Conservation (phyloP, 352 stramenopile genomes). For the Pythium periplocum region DNA sequence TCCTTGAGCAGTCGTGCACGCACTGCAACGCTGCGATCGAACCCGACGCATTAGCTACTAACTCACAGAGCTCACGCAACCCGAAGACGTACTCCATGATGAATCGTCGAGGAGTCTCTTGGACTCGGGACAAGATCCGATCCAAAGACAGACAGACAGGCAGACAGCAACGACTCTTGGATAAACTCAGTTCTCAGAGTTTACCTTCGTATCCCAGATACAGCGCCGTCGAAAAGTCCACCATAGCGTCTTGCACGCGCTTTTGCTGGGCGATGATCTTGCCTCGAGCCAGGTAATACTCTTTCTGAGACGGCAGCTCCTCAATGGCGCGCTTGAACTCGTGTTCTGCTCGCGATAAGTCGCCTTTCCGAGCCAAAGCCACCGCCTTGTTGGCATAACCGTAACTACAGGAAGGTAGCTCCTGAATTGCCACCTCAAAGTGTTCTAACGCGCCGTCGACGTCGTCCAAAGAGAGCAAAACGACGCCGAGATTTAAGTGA, state of each 20-base stretch:
- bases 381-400: slow-evolving; percentile 64
- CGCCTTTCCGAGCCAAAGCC: slow-evolving; percentile 30
- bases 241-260: slow-evolving; percentile 71
- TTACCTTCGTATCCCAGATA: slow-evolving; percentile 69
- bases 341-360: slow-evolving; percentile 33
- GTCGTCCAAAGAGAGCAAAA: slow-evolving; percentile 32
- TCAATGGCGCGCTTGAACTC: slow-evolving; percentile 68
- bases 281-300: slow-evolving; percentile 61
- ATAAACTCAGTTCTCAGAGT: slow-evolving; percentile 26
- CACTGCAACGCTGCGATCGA: slow-evolving; percentile 3
- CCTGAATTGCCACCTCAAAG: slow-evolving; percentile 44
- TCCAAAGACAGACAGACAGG: too few relatives aligned
- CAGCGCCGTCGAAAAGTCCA: slow-evolving; percentile 72
- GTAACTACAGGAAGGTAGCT: slow-evolving; percentile 58
- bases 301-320: slow-evolving; percentile 52
- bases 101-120: too few relatives aligned
- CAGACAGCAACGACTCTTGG: too few relatives aligned
- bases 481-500: slow-evolving; percentile 54
- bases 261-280: slow-evolving; percentile 72
- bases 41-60: too few relatives aligned
- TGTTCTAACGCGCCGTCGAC: slow-evolving; percentile 27
- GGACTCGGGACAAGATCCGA: too few relatives aligned
- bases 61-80: too few relatives aligned
- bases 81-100: too few relatives aligned
- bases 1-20: slow-evolving; percentile 29